These are phyloP conservation scores for Phoma sp. DNA, from an alignment of 2,329 filamentous ascomycete species.

Conservation along the genomic window DNA sequence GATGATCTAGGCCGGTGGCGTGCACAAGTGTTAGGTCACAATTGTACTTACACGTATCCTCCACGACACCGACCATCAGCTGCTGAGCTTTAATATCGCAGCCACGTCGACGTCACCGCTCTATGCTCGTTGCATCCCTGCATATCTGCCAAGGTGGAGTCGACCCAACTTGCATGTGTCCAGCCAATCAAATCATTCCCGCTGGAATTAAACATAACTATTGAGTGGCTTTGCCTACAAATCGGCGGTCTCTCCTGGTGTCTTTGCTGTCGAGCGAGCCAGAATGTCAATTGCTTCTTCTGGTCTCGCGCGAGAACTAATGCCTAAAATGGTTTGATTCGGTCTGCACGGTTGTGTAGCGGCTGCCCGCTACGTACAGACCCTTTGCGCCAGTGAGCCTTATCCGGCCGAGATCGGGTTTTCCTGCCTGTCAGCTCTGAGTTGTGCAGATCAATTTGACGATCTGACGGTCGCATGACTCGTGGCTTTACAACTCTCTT, in stretches of 20 bases:
- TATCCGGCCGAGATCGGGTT: constrained; percentile 7
- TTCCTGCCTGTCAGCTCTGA: background rate
- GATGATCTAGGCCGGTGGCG: background rate
- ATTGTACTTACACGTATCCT: background rate
- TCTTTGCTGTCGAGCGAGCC: constrained; percentile 2
- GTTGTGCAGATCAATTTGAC: constrained; percentile 10
- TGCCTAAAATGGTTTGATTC: background rate
- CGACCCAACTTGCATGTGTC: constrained; percentile 6
- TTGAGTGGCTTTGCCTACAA: constrained; percentile 3
- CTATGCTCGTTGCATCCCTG: background rate
- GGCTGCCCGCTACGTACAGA: background rate
- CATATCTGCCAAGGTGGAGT: background rate
- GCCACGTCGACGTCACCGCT: background rate
- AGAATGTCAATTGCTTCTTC: constrained; percentile 2
- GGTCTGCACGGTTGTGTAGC: constrained; percentile 4
- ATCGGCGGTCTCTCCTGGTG: constrained; percentile 6
- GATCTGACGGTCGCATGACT: constrained; percentile 9
- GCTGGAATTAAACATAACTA: background rate
- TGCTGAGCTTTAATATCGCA: background rate
- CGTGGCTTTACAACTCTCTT: background rate
- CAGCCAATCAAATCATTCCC: constrained; percentile 1
- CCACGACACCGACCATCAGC: background rate
- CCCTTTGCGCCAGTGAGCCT: constrained; percentile 9
- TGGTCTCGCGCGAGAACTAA: background rate
- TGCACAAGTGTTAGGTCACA: background rate